These are phyloP conservation scores for Ceratocystis cubensis DNA, from an alignment of 2,329 filamentous ascomycete species.

Conservation along the genomic window DNA sequence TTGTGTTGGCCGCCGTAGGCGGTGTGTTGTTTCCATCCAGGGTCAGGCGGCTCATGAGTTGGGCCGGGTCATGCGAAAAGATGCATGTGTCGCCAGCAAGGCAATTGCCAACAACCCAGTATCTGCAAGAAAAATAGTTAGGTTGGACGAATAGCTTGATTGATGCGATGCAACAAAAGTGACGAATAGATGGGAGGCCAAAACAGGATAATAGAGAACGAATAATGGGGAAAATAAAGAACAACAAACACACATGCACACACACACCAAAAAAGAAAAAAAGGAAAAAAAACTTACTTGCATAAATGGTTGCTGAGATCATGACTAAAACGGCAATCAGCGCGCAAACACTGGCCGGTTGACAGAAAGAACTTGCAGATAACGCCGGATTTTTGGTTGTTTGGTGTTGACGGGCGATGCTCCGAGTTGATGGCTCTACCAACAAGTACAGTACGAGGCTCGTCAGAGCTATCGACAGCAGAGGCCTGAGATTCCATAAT, in stretches of 20 bases:
- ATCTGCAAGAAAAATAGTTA: conserved; percentile 39
- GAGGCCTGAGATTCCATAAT: conserved; percentile 58
- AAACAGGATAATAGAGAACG: conserved; percentile 18
- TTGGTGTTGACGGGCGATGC: conserved; percentile 63
- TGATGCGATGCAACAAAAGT: no score
- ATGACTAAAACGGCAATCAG: conserved; percentile 94
- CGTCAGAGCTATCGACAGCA: conserved; percentile 33
- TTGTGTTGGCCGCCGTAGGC: conserved; percentile 33
- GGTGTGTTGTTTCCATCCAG: conserved; percentile 54
- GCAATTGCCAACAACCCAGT: conserved; percentile 93
- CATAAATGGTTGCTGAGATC: conserved; percentile 91
- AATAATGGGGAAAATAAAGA: conserved; percentile 12
- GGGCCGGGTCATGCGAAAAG: conserved; percentile 89
- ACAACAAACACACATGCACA: background rate
- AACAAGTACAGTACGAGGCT: conserved; percentile 59
- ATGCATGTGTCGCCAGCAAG: conserved; percentile 87
- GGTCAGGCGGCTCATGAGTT: conserved; percentile 68
- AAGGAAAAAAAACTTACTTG: conserved; percentile 57
- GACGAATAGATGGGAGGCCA: background rate
- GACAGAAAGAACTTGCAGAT: conserved; percentile 97
- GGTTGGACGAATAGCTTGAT: conserved; percentile 23
- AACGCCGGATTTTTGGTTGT: conserved; percentile 67
- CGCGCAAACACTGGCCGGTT: conserved; percentile 85
- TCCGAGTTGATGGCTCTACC: conserved; percentile 80
- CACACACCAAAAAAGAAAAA: conserved; percentile 19